Evolutionary conservation across 495 filamentous ascomycete species (phyloP).

Genomic region (Penicillium soppii): DNA sequence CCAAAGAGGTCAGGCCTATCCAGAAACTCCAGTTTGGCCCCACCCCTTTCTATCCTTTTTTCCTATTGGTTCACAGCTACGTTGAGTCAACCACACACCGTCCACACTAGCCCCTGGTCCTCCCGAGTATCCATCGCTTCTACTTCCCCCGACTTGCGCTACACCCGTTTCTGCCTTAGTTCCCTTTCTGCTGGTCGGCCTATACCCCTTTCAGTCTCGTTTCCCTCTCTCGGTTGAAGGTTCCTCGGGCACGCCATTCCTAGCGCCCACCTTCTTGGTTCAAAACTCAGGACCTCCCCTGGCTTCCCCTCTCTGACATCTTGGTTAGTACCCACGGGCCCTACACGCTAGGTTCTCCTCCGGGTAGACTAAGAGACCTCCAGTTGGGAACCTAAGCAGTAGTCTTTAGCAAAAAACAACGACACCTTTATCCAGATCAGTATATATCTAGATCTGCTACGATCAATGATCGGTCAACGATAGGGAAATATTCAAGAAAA

Average conservation of each 20-base stretch:
- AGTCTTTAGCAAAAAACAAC: conserved; percentile 19
- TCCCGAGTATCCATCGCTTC: conserved; percentile 30
- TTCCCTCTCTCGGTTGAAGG: conserved; percentile 20
- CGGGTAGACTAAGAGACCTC: conserved; percentile 42
- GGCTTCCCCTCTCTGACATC: conserved; percentile 22
- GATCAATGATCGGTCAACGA: background rate
- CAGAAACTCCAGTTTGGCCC: conserved; percentile 13
- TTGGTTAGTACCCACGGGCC: conserved; percentile 38
- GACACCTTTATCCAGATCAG: conserved; percentile 6
- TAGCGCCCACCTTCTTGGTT: conserved; percentile 14
- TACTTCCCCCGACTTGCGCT: conserved; percentile 41
- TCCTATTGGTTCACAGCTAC: background rate
- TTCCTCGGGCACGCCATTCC: conserved; percentile 46
- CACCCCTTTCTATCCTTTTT: background rate
- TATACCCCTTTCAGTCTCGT: conserved; percentile 19
- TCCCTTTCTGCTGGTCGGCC: background rate
- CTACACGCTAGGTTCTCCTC: conserved; percentile 42
- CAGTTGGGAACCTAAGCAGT: conserved; percentile 35
- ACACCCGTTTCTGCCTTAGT: conserved; percentile 31
- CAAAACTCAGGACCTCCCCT: conserved; percentile 1
- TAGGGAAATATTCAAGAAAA: background rate
- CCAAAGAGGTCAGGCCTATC: background rate
- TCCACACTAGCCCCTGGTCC: conserved; percentile 27
- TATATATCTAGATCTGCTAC: background rate
- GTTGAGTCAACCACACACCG: background rate